These are phyloP conservation scores for Euphrasia arctica DNA, from an alignment of 305 asterid species.

Conservation along the genomic window DNA sequence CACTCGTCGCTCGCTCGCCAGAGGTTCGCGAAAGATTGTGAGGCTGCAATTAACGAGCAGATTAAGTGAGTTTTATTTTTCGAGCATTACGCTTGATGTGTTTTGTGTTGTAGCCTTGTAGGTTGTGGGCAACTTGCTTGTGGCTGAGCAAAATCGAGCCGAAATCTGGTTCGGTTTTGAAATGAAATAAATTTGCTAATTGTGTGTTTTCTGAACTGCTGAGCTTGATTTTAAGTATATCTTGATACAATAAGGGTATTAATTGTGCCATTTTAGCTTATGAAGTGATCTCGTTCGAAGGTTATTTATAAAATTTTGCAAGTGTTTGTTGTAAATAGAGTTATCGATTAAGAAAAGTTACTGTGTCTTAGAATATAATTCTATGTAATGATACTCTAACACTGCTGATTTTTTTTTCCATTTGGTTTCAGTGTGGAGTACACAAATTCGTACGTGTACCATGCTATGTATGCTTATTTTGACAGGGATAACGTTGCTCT, in stretches of 20 bases:
- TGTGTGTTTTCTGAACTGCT: not conserved
- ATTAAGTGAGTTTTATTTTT: conserved; percentile 51
- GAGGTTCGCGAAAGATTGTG: conserved; percentile 45
- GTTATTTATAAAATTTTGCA: no score
- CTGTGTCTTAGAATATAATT: no score
- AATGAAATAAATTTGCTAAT: no score
- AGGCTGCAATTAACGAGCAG: conserved; percentile 80
- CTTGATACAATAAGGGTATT: not conserved
- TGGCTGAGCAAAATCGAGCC: no score
- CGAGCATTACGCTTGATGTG: no score
- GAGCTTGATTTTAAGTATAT: not conserved
- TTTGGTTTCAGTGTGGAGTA: conserved; percentile 68
- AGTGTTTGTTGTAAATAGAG: no score
- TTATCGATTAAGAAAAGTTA: no score
- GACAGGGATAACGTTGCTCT: conserved; percentile 82
- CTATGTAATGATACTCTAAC: not conserved
- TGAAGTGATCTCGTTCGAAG: not conserved
- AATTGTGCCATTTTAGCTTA: not conserved
- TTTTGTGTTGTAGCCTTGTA: no score
- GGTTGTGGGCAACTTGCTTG: no score
- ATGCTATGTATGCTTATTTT: conserved; percentile 68
- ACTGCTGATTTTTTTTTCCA: conserved; percentile 1
- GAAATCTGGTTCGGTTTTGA: no score
- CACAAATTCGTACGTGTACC: conserved; percentile 69
- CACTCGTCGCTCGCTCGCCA: conserved; percentile 70